phyloP scores from a whole-genome alignment of 257 asterid genomes.

The Solanum bulbocastanum region DNA sequence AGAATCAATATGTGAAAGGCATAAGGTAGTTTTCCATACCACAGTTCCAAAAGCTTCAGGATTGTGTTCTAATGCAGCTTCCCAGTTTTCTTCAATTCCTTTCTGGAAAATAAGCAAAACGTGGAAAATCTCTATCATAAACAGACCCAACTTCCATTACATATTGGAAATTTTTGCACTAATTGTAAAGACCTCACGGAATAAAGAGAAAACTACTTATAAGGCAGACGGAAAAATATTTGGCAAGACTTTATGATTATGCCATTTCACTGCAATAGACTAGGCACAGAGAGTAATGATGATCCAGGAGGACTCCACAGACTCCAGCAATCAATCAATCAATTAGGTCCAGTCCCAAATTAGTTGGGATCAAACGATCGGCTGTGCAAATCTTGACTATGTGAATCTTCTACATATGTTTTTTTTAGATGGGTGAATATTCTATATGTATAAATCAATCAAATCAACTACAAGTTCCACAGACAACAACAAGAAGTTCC shows the following conservation, averaged over 20 bases:
- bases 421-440: not conserved
- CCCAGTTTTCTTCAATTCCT: slow-evolving; percentile 99
- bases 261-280: not conserved
- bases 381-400: not conserved
- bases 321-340: not conserved
- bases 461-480: not conserved
- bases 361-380: not conserved
- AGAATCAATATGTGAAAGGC: not conserved
- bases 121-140: not conserved
- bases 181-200: not conserved
- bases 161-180: not conserved
- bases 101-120: slow-evolving; percentile 37
- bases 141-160: not conserved
- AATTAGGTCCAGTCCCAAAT: not conserved
- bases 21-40: slow-evolving; percentile 32
- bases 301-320: not conserved
- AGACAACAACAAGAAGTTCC: not conserved
- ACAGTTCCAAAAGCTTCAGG: slow-evolving; percentile 98
- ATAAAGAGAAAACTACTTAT: not conserved
- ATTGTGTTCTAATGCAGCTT: slow-evolving; percentile 87
- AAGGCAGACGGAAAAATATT: not conserved
- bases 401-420: not conserved
- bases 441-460: not conserved
- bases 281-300: not conserved
- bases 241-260: not conserved